Evolutionary conservation across 2,329 filamentous ascomycete species (phyloP), one percentile per base, ranked within the genome.

Genomic region (Ceratocystis lukuohia): DNA sequence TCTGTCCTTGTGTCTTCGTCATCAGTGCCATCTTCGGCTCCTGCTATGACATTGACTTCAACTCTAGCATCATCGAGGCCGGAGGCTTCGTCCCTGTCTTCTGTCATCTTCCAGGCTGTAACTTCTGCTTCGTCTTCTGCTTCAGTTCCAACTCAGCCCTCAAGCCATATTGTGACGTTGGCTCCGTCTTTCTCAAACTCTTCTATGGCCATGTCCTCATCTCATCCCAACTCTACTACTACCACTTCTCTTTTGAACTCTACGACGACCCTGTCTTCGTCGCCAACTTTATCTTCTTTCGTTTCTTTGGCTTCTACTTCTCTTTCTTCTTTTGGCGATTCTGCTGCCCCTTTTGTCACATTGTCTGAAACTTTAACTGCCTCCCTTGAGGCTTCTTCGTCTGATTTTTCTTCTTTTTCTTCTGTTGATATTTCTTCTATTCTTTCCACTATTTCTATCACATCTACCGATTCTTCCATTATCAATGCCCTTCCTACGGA

Each of bases 161-260:
- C 28, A 15, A 15, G 10, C 30, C 53, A 33, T 1, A n/a, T 28
- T 2, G 10, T 57, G 41, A 63, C 61, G 45, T 25, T 25, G 30
- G 15, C 33, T 30, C 41, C 44, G 22, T 65, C 63, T 57, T 44
- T 65, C 53, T 45, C 28, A 12, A 65, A 59, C 41, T 25, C 25
- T 22, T 41, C 48, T 57, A 28, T 53, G 50, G 33, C 28, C 7
- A 62, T 25, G 10, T 46, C 37, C 15, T 48, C 53, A 8, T 56
- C 41, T 59, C 25, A 44, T 22, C 20, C 3, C 22, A 57, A 30
- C 25, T 57, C 53, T 7, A 57, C 53, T 30, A 57, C 50, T 65
- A 44, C 25, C 5, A 5, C 25, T 22, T 64, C 17, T n/a, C 20
- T 25, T 50, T 15, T 28, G 45, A 37, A 64, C 22, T 22, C 33